Percentiles rank a stretch among this genome's conserved stretches.
These are phyloP conservation scores for Rhodotorula sp. DNA, from an alignment of 1,284 basidiomycete species.

Conservation along the genomic window DNA sequence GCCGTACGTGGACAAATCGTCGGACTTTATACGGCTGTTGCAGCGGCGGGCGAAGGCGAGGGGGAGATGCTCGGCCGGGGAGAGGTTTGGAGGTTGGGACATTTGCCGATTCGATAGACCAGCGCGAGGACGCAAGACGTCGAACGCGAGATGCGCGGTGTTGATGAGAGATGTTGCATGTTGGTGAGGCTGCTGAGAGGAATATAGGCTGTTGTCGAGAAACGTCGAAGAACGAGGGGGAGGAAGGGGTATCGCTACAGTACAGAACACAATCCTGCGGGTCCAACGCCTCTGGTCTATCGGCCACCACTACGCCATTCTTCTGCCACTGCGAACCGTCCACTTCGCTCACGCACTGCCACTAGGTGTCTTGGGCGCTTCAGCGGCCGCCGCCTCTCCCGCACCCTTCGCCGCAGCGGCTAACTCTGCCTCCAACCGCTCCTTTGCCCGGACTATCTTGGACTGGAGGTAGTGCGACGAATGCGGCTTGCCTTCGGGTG, in stretches of 20 bases:
- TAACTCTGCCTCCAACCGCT: constrained; percentile 86
- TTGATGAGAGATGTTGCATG: not conserved
- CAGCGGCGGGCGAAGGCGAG: constrained; percentile 28
- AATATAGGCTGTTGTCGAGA: not conserved
- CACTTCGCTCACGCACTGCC: not conserved
- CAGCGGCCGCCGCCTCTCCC: not conserved
- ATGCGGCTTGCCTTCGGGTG: constrained; percentile 48
- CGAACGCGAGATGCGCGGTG: not conserved
- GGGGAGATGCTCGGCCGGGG: not conserved
- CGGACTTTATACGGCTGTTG: constrained; percentile 4
- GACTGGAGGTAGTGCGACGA: constrained; percentile 87
- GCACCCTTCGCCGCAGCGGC: constrained; percentile 15
- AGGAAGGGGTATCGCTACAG: constrained; percentile 10
- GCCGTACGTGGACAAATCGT: not conserved
- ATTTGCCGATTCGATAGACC: constrained; percentile 15
- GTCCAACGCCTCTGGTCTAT: not conserved
- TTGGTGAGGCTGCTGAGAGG: not conserved
- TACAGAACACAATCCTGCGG: not conserved
- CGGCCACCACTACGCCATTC: not conserved
- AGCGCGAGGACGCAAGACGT: not conserved
- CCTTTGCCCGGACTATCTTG: constrained; percentile 89
- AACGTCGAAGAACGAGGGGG: not conserved
- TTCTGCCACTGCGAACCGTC: not conserved
- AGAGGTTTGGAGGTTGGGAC: constrained; percentile 24
- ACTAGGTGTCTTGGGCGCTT: not conserved